These are phyloP conservation scores for Paspalum notatum DNA, from an alignment of 176 grass and related monocot species.

Conservation along the genomic window DNA sequence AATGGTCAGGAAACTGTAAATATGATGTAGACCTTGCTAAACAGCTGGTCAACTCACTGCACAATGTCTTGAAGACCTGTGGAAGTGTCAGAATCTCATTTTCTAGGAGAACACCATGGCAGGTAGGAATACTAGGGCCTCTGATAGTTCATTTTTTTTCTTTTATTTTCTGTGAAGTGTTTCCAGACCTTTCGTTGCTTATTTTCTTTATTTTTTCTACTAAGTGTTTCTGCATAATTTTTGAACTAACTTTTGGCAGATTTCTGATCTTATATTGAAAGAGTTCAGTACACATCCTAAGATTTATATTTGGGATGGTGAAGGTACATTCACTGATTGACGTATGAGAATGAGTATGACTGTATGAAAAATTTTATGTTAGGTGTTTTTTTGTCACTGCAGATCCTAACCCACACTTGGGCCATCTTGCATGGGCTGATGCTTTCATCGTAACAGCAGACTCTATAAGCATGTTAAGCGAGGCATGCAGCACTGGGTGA, in stretches of 20 bases:
- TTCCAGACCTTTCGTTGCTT: not conserved
- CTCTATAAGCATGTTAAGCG: constrained; percentile 89
- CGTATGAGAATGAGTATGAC: constrained; percentile 2
- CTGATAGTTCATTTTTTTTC: constrained; percentile 28
- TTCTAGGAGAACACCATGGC: constrained; percentile 88
- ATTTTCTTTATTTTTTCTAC: not conserved
- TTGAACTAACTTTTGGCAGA: constrained; percentile 43
- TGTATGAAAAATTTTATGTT: not conserved
- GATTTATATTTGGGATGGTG: constrained; percentile 79
- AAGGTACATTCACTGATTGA: constrained; percentile 61
- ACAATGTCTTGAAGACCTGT: constrained; percentile 72
- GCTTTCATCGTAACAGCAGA: constrained; percentile 92
- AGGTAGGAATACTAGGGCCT: constrained; percentile 40
- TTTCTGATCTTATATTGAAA: constrained; percentile 73
- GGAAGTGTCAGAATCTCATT: constrained; percentile 93
- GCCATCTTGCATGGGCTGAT: constrained; percentile 94
- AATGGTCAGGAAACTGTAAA: constrained; percentile 75
- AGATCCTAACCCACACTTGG: constrained; percentile 90
- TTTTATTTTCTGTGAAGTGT: not conserved
- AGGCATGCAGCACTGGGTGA: constrained; percentile 94
- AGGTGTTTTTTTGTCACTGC: constrained; percentile 39
- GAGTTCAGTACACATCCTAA: constrained; percentile 72
- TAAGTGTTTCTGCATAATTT: constrained; percentile 2
- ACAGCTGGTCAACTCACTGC: constrained; percentile 69
- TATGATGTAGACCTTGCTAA: constrained; percentile 77